Conservation (phyloP, 768 basidiomycete species). For the Lyophyllum semitale region DNA sequence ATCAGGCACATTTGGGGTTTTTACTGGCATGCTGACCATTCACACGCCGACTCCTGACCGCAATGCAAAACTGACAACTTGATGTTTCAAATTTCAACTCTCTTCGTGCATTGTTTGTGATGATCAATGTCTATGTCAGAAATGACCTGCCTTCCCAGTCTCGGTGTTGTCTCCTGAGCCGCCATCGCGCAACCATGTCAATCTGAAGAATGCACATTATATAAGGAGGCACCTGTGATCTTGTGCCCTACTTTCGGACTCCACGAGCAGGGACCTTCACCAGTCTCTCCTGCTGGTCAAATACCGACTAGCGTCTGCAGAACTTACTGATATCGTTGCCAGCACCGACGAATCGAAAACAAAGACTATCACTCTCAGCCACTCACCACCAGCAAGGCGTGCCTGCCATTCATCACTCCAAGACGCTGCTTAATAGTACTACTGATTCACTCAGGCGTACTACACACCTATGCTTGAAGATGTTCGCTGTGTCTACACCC, state of each 20-base stretch:
- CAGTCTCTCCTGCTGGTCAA: neutral
- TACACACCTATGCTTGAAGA: neutral
- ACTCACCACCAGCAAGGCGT: too few relatives aligned
- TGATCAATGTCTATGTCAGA: neutral
- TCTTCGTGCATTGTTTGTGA: too few relatives aligned
- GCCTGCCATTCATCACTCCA: too few relatives aligned
- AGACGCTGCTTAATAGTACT: too few relatives aligned
- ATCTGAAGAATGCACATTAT: neutral
- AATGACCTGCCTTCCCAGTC: neutral
- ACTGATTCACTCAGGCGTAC: neutral
- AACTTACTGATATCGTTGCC: neutral
- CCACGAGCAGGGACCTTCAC: neutral
- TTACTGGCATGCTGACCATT: neutral
- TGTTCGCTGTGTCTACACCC: neutral
- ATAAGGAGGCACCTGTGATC: neutral
- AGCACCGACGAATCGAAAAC: neutral
- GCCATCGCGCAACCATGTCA: neutral
- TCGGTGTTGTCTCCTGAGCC: neutral
- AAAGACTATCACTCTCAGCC: neutral
- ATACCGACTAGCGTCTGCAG: neutral
- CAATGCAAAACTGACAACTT: too few relatives aligned
- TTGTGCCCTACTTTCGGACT: neutral
- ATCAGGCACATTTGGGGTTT: too few relatives aligned
- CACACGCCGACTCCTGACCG: neutral
- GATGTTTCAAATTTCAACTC: too few relatives aligned